These are phyloP conservation scores for Arthroderma uncinatum DNA, from an alignment of 2,329 filamentous ascomycete species.

Conservation along the genomic window DNA sequence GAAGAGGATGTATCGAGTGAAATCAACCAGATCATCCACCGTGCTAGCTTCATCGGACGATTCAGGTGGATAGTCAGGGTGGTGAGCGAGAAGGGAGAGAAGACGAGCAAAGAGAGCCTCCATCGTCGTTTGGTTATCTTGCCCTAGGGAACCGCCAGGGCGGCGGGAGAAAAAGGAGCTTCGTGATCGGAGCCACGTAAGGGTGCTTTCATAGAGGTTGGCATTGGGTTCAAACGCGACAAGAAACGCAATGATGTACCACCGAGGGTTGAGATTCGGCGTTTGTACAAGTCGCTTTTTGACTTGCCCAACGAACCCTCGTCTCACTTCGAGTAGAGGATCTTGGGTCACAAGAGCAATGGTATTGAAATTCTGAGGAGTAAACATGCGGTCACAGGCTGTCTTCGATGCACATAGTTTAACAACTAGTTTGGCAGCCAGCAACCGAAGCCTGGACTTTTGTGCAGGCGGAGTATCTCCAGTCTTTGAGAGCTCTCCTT, in stretches of 20 bases:
- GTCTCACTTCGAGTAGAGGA: constrained; percentile 58
- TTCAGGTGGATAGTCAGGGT: constrained; percentile 62
- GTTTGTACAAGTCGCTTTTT: constrained; percentile 53
- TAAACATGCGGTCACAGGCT: constrained; percentile 61
- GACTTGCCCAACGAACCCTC: constrained; percentile 68
- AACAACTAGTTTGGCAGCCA: constrained; percentile 67
- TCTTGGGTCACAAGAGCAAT: constrained; percentile 77
- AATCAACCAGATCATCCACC: constrained; percentile 57
- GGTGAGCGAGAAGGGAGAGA: constrained; percentile 79
- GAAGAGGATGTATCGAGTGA: constrained; percentile 79
- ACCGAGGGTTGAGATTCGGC: constrained; percentile 68
- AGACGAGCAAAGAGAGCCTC: constrained; percentile 73
- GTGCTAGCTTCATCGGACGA: constrained; percentile 33
- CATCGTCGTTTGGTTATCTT: constrained; percentile 52
- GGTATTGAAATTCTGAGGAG: constrained; percentile 63
- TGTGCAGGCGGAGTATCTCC: constrained; percentile 66
- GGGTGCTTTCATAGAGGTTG: constrained; percentile 61
- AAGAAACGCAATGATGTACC: constrained; percentile 82
- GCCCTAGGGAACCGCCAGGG: constrained; percentile 27
- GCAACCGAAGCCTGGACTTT: constrained; percentile 66
- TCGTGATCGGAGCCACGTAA: constrained; percentile 82
- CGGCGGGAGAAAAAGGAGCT: constrained; percentile 52
- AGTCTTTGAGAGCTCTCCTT: constrained; percentile 69
- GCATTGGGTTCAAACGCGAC: constrained; percentile 76
- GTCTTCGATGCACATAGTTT: constrained; percentile 71